These are phyloP conservation scores for Elaeagnus macrophylla DNA, from an alignment of 306 rosid genomes.

Conservation along the genomic window DNA sequence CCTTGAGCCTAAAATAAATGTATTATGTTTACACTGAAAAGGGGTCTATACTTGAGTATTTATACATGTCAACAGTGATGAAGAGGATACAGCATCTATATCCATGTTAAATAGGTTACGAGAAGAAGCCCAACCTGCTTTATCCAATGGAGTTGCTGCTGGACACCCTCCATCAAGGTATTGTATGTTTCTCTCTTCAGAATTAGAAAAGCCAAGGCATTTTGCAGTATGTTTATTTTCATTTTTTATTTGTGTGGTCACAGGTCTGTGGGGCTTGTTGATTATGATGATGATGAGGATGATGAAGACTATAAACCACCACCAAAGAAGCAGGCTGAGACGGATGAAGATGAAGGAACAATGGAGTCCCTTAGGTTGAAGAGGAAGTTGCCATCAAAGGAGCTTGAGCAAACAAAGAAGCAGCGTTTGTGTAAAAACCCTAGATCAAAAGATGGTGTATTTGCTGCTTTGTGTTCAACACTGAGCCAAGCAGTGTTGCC, in stretches of 20 bases:
- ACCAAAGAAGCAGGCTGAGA: conserved; percentile 55
- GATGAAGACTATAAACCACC: conserved; percentile 91
- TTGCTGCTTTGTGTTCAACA: conserved; percentile 69
- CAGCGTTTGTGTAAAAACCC: conserved; percentile 51
- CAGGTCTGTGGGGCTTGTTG: conserved; percentile 76
- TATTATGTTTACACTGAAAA: too few species aligned
- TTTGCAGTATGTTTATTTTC: background rate
- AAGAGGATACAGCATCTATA: conserved; percentile 75
- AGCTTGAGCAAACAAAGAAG: conserved; percentile 52
- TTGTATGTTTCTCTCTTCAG: background rate
- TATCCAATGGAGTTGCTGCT: conserved; percentile 64
- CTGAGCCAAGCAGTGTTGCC: conserved; percentile 75
- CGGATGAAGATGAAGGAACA: conserved; percentile 72
- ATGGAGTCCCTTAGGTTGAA: conserved; percentile 66
- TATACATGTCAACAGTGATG: conserved; percentile 51
- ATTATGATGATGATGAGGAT: conserved; percentile 91
- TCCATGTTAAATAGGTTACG: conserved; percentile 43
- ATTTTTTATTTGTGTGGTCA: conserved; percentile 35
- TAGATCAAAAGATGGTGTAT: conserved; percentile 59
- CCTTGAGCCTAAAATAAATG: too few species aligned
- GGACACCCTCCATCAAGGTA: conserved; percentile 54
- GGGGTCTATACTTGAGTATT: background rate
- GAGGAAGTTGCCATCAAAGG: conserved; percentile 54
- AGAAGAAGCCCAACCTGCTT: conserved; percentile 44
- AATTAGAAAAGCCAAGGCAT: background rate